These are phyloP conservation scores for Monosporascus sp. DNA, from an alignment of 2,329 filamentous ascomycete genomes.

Conservation along the genomic window DNA sequence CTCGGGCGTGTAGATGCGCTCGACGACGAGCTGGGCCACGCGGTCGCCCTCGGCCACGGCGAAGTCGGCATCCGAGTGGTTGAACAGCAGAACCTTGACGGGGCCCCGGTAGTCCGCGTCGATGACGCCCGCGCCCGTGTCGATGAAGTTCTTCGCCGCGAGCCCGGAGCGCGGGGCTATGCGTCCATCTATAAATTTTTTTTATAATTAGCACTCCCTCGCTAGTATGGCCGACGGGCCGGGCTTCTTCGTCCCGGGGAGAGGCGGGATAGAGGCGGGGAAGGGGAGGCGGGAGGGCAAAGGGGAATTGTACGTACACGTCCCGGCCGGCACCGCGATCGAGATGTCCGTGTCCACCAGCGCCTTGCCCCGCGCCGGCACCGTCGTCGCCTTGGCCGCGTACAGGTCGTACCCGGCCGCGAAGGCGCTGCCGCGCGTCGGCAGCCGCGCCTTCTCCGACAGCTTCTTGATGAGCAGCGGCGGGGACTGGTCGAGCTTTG, in stretches of 20 bases:
- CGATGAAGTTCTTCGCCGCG: slow-evolving; percentile 90
- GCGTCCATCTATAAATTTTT: slow-evolving; percentile 66
- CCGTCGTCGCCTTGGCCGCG: slow-evolving; percentile 64
- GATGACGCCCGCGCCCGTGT: slow-evolving; percentile 93
- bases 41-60: slow-evolving; percentile 79
- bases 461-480: slow-evolving; percentile 84
- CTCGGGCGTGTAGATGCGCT: slow-evolving; percentile 90
- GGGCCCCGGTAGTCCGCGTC: slow-evolving; percentile 95
- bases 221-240: not conserved
- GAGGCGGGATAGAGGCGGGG: not conserved
- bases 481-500: slow-evolving; percentile 39
- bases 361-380: slow-evolving; percentile 78
- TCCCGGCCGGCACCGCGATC: slow-evolving; percentile 84
- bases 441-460: slow-evolving; percentile 68
- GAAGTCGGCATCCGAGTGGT: slow-evolving; percentile 80
- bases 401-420: slow-evolving; percentile 95
- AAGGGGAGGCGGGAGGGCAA: not conserved
- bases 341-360: slow-evolving; percentile 87
- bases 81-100: slow-evolving; percentile 93
- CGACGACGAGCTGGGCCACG: slow-evolving; percentile 86
- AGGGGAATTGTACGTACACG: slow-evolving; percentile 57
- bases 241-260: not conserved
- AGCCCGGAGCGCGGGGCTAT: slow-evolving; percentile 88
- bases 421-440: slow-evolving; percentile 82
- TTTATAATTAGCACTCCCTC: too few relatives aligned